A percentile compares a stretch with the other conserved stretches of the same genome.
phyloP scores from a whole-genome alignment of 1,284 basidiomycete species.

The Malassezia caprae region DNA sequence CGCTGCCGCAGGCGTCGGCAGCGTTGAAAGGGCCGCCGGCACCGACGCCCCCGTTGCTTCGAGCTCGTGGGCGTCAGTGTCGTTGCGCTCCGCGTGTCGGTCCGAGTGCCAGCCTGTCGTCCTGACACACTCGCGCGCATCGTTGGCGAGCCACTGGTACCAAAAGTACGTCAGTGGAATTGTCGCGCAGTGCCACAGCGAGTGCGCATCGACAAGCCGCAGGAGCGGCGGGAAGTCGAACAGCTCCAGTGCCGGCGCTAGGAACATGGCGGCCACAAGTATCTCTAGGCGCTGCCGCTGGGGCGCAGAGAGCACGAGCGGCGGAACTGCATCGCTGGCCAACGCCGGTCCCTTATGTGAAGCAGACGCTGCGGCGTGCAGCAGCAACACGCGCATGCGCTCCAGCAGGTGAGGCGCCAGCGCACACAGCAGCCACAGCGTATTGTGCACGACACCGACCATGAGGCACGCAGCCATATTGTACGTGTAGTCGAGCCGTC shows the following conservation, averaged over 20 bases:
- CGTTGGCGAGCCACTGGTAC: conserved; percentile 53
- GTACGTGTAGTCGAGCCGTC: conserved; percentile 86
- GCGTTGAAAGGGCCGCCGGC: not conserved
- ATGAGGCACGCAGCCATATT: conserved; percentile 78
- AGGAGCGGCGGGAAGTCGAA: conserved; percentile 75
- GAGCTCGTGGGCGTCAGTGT: conserved; percentile 1
- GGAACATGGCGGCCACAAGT: conserved; percentile 59
- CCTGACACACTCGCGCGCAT: conserved; percentile 37
- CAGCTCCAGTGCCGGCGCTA: conserved; percentile 71
- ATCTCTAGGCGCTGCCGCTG: conserved; percentile 51
- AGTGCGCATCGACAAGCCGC: conserved; percentile 78
- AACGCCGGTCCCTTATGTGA: conserved; percentile 10
- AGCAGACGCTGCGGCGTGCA: no score
- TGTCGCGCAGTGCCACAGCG: conserved; percentile 85
- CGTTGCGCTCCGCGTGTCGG: conserved; percentile 9
- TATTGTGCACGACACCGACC: conserved; percentile 61
- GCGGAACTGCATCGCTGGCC: not conserved
- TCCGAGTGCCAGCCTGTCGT: conserved; percentile 31
- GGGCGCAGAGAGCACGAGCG: conserved; percentile 12
- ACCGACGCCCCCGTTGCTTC: not conserved
- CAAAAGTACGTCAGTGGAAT: conserved; percentile 68
- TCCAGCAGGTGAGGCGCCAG: conserved; percentile 25
- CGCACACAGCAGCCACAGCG: conserved; percentile 61
- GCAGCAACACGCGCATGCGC: not conserved
- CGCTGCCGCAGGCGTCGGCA: not conserved